Evolutionary conservation across 1,284 basidiomycete species (phyloP), one percentile per base, ranked within the genome.

Genomic region (Spongiforma sp.): DNA sequence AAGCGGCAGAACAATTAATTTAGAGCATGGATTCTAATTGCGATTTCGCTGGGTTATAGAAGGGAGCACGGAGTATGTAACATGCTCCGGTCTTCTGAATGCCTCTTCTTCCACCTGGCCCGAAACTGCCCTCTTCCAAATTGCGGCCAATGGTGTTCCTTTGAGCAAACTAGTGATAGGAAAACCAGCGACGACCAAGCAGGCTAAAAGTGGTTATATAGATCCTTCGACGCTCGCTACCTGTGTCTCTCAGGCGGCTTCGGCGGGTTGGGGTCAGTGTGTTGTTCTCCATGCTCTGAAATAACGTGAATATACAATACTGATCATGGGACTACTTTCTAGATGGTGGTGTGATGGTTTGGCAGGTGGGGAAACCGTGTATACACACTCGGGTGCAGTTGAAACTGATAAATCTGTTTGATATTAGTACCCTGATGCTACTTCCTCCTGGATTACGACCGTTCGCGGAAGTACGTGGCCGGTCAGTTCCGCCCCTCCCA

Each of bases 401-500:
- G 26, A 12, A 33, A n/a, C 32, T 17, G 21, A 32, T n/a, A n/a
- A 32, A 8, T 7, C 14, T 28, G 50, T 52, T 26, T 50, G 48
- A 50, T 50, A 54, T n/a, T n/a, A n/a, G 52, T 54, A 30, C 33
- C 52, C 52, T 54, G 52, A 54, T 17, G 52, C 4, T 19, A 21
- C 11, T 24, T 54, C 32, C 26, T 8, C 52, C n/a, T 54, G 52
- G 52, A 33, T 34, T 32, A 54, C 1, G 19, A 30, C 21, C 21
- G 30, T 54, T 54, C 52, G 52, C 15, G 52, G 52, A 54, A 34
- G 30, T 32, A 54, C 52, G 33, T 54, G 52, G 52, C 52, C 52
- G n/a, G n/a, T n/a, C n/a, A n/a, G n/a, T n/a, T n/a, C n/a, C n/a
- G n/a, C n/a, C n/a, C n/a, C n/a, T n/a, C n/a, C n/a, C n/a, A n/a